Conservation (phyloP, 1,284 basidiomycete species). For the Pseudomicrostroma phylloplanum region DNA sequence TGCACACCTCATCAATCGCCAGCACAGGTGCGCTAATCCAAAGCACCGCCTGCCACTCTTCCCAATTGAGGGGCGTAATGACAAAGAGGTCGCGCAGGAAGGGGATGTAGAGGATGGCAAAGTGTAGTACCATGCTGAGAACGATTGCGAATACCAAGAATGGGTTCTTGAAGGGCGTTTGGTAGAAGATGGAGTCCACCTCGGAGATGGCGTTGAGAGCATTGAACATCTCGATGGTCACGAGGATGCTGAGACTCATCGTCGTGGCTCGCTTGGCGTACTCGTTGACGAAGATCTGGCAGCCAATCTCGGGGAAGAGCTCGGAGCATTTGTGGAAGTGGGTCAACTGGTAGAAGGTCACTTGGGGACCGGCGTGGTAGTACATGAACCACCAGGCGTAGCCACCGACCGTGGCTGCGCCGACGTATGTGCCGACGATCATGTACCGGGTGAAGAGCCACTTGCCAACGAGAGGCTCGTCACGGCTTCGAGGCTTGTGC, state of each 20-base stretch:
- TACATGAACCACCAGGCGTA: conserved; percentile 99
- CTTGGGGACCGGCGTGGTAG: conserved; percentile 82
- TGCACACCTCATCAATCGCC: conserved; percentile 82
- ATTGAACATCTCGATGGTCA: conserved; percentile 97
- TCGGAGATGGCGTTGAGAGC: conserved; percentile 98
- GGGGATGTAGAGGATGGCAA: conserved; percentile 77
- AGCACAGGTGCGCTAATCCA: conserved; percentile 81
- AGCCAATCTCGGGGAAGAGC: conserved; percentile 80
- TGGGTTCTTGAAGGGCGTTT: conserved; percentile 88
- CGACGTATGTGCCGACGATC: conserved; percentile 87
- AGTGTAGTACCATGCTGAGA: conserved; percentile 83
- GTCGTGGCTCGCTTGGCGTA: conserved; percentile 77
- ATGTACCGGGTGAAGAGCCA: conserved; percentile 96
- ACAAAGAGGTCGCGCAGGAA: conserved; percentile 59
- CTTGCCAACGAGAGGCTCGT: conserved; percentile 80
- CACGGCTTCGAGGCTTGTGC: conserved; percentile 75
- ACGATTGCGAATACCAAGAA: conserved; percentile 66
- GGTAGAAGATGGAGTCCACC: conserved; percentile 80
- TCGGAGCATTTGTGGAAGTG: conserved; percentile 61
- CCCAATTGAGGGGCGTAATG: conserved; percentile 82
- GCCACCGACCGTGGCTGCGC: conserved; percentile 87
- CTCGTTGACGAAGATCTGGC: conserved; percentile 82
- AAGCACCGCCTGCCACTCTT: conserved; percentile 91
- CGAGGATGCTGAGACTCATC: conserved; percentile 87
- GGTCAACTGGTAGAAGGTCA: conserved; percentile 84